These are phyloP conservation scores for Coccomyxa sp. DNA, from an alignment of 139 green algal genomes.

Conservation along the genomic window DNA sequence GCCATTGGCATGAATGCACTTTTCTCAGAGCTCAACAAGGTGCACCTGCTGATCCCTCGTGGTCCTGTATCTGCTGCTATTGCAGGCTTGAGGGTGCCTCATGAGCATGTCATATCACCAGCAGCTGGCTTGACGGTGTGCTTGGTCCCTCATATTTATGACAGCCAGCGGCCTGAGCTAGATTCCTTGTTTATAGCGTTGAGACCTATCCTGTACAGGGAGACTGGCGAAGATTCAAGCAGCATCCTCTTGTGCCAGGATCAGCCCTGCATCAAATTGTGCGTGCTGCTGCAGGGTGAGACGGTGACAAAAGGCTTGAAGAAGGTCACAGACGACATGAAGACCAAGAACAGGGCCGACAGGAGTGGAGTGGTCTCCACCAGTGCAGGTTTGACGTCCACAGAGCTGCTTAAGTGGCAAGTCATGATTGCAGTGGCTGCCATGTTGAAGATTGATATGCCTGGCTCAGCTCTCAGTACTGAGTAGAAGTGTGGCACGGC, in stretches of 20 bases:
- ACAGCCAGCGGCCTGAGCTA: neutral
- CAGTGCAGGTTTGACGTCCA: neutral
- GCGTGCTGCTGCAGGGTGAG: conserved; percentile 43
- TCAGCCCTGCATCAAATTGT: too few relatives aligned
- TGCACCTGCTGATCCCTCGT: neutral
- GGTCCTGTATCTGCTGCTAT: too few relatives aligned
- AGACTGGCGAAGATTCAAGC: too few relatives aligned
- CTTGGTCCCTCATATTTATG: neutral
- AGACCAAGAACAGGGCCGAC: conserved; percentile 89
- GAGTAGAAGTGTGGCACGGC: too few relatives aligned
- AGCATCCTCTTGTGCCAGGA: too few relatives aligned
- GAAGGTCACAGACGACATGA: conserved; percentile 96
- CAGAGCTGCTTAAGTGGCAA: too few relatives aligned
- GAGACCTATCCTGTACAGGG: neutral
- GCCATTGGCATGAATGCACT: conserved; percentile 35
- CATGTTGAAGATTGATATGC: too few relatives aligned
- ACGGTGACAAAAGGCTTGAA: conserved; percentile 75
- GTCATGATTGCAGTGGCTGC: too few relatives aligned
- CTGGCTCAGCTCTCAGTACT: too few relatives aligned
- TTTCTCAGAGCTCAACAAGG: conserved; percentile 66
- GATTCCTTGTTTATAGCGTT: neutral
- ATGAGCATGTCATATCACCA: neutral
- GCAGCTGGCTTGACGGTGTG: neutral
- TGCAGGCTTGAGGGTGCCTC: too few relatives aligned
- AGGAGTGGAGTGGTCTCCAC: conserved; percentile 54